Evolutionary conservation across 176 grass and related monocot species (phyloP).

Genomic region (Juncus inflexus): DNA sequence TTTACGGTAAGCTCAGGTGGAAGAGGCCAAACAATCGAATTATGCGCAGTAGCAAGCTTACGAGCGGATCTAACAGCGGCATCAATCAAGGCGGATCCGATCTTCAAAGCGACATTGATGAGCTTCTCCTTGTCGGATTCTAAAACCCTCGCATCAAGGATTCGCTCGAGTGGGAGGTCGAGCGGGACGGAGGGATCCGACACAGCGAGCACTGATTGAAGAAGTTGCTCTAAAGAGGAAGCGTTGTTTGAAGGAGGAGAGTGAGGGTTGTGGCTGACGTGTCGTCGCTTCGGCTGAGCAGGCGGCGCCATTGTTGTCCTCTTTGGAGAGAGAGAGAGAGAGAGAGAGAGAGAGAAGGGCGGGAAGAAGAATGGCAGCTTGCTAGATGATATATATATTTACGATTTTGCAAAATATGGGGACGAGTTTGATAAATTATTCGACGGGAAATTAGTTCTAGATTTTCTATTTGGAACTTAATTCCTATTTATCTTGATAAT

Average conservation of each 20-base stretch:
- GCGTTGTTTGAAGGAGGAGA: background rate
- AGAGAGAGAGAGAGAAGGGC: too few relatives aligned
- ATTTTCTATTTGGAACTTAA: too few relatives aligned
- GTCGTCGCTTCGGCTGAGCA: background rate
- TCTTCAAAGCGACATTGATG: slow-evolving; percentile 18
- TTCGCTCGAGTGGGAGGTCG: slow-evolving; percentile 39
- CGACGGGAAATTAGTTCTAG: too few relatives aligned
- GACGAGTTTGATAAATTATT: too few relatives aligned
- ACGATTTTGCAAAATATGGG: too few relatives aligned
- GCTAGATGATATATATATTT: too few relatives aligned
- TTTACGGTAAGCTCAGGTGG: slow-evolving; percentile 39
- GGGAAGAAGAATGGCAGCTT: too few relatives aligned
- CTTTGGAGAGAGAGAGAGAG: too few relatives aligned
- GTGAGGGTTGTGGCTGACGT: background rate
- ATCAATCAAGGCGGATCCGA: slow-evolving; percentile 32
- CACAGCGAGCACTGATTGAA: slow-evolving; percentile 16
- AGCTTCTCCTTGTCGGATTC: slow-evolving; percentile 27
- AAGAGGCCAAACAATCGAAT: slow-evolving; percentile 33
- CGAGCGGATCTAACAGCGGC: slow-evolving; percentile 28
- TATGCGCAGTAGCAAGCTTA: slow-evolving; percentile 29
- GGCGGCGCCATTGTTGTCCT: slow-evolving; percentile 2
- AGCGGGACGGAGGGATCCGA: slow-evolving; percentile 28
- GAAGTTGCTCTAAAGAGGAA: slow-evolving; percentile 15
- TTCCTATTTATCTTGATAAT: too few relatives aligned
- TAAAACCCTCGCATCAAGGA: slow-evolving; percentile 20